These are phyloP conservation scores for Onygenales sp. DNA, from an alignment of 2,329 filamentous ascomycete species.

Conservation along the genomic window DNA sequence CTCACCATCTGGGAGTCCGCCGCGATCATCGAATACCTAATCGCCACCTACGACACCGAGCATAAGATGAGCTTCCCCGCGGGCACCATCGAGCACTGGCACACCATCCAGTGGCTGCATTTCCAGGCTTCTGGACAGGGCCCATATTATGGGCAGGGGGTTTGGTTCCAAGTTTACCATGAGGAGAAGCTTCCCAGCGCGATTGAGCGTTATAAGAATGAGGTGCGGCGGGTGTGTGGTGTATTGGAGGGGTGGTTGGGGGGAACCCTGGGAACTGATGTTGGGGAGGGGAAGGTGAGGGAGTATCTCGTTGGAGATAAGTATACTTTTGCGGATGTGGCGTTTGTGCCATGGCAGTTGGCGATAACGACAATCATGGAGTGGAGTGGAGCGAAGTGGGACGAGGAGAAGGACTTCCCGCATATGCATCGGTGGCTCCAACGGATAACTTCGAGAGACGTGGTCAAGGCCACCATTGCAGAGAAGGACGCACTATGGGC, in stretches of 20 bases:
- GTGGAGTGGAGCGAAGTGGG: no score
- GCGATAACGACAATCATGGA: background rate
- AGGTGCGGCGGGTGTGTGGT: conserved; percentile 37
- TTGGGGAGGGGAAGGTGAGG: background rate
- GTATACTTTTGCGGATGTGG: no score
- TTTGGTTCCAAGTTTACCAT: conserved; percentile 30
- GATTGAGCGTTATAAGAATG: conserved; percentile 37
- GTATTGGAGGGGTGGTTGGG: conserved; percentile 36
- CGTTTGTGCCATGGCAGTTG: conserved; percentile 2
- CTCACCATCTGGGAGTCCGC: conserved; percentile 42
- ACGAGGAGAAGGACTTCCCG: no score
- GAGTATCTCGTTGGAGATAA: background rate
- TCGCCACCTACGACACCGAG: conserved; percentile 36
- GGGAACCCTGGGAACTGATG: no score
- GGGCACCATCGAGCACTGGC: conserved; percentile 25
- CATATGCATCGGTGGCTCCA: no score
- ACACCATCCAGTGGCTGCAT: conserved; percentile 33
- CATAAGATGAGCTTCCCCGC: conserved; percentile 32
- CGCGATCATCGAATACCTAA: conserved; percentile 39
- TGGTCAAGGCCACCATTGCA: no score
- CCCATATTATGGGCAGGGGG: conserved; percentile 34
- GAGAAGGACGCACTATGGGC: no score
- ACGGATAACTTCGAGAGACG: no score
- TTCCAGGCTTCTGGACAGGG: conserved; percentile 30
- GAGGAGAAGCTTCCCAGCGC: conserved; percentile 37